A percentile compares a stretch with the other conserved stretches of the same genome.
These are phyloP conservation scores for Xylona heveae DNA, from an alignment of 495 filamentous ascomycete genomes.

Conservation along the genomic window DNA sequence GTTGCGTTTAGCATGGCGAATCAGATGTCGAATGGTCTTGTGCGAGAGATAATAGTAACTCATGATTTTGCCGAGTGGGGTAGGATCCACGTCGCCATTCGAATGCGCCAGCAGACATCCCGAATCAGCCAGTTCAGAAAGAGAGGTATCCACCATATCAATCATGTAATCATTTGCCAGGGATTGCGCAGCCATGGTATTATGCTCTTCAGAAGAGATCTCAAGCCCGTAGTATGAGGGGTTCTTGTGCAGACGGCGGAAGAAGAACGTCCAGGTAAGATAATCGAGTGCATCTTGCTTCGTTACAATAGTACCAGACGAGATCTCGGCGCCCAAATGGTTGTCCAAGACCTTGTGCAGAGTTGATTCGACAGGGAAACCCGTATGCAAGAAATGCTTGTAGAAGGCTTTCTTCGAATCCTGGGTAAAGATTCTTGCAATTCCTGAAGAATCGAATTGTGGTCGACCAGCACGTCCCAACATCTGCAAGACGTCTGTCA, in stretches of 20 bases:
- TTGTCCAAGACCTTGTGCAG: conserved; percentile 94
- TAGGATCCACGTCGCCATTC: conserved; percentile 79
- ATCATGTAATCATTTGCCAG: conserved; percentile 85
- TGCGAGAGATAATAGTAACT: conserved; percentile 98
- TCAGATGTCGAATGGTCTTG: conserved; percentile 73
- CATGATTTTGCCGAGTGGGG: conserved; percentile 90
- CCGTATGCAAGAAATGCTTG: conserved; percentile 96
- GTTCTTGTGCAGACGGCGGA: conserved; percentile 91
- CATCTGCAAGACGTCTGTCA: conserved; percentile 98
- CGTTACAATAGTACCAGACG: conserved; percentile 71
- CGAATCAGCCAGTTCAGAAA: conserved; percentile 60
- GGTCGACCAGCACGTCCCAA: conserved; percentile 86
- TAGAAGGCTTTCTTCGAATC: conserved; percentile 99
- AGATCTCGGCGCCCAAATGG: conserved; percentile 89
- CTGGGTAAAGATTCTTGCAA: conserved; percentile 92
- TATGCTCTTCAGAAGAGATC: conserved; percentile 85
- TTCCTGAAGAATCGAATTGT: conserved; percentile 89
- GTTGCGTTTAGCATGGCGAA: conserved; percentile 49
- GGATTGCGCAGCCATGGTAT: conserved; percentile 62
- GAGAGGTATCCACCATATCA: conserved; percentile 66
- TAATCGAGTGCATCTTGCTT: conserved; percentile 98
- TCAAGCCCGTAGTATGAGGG: conserved; percentile 95
- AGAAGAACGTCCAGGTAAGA: conserved; percentile 99
- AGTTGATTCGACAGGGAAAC: conserved; percentile 92
- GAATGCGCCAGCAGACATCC: conserved; percentile 59